phyloP scores from a whole-genome alignment of 108 stramenopile genomes.

The Cyclotella kingstonii region DNA sequence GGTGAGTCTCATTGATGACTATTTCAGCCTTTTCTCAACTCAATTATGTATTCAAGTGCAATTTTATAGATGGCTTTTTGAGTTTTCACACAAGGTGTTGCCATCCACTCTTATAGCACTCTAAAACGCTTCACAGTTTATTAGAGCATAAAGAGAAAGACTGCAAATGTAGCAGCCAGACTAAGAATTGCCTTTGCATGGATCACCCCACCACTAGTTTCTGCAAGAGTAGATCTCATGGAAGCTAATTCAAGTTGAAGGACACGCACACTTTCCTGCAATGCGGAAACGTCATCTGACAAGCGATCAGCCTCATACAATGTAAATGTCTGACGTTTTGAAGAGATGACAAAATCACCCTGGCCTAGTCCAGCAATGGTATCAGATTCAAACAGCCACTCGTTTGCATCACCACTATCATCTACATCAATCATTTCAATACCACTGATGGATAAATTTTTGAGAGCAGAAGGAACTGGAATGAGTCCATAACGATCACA shows the following conservation, averaged over 20 bases:
- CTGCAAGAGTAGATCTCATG: conserved; percentile 7
- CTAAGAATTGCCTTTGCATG: conserved; percentile 5
- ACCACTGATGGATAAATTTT: conserved; percentile 25
- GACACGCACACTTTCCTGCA: conserved; percentile 22
- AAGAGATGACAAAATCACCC: conserved; percentile 37
- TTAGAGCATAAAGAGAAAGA: conserved; percentile 7
- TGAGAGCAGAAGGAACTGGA: conserved; percentile 21
- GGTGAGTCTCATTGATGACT: neutral
- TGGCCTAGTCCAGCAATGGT: conserved; percentile 31
- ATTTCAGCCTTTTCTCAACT: conserved; percentile 34
- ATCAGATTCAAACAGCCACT: conserved; percentile 25
- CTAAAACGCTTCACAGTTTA: no score
- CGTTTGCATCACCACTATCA: conserved; percentile 13
- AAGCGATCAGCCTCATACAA: conserved; percentile 32
- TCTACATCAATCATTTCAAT: conserved; percentile 32
- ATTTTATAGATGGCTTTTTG: no score
- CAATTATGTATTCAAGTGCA: no score
- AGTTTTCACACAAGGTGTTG: no score
- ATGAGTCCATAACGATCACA: conserved; percentile 33
- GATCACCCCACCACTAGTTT: conserved; percentile 3
- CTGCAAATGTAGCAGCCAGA: conserved; percentile 5
- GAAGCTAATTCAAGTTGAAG: conserved; percentile 28
- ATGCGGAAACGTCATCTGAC: conserved; percentile 20
- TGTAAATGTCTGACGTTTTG: conserved; percentile 19
- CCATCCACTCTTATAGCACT: no score